phyloP scores from a whole-genome alignment of 2,329 filamentous ascomycete genomes.

The Neobulgaria alba region DNA sequence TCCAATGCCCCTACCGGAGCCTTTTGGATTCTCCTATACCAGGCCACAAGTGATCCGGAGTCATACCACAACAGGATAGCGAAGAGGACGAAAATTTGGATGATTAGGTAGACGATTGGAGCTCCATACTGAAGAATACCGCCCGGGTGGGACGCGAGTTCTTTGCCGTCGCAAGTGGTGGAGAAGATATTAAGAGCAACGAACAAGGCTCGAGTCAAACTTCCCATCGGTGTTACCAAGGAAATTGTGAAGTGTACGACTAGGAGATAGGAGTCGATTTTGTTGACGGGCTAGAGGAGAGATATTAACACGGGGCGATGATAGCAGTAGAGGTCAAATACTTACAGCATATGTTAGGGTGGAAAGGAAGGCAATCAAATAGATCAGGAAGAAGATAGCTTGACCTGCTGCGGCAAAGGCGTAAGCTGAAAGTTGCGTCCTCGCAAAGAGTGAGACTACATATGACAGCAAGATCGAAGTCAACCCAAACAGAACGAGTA shows the following conservation, averaged over 20 bases:
- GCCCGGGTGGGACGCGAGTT: slow-evolving; percentile 60
- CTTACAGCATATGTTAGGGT: slow-evolving; percentile 60
- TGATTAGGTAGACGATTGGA: slow-evolving; percentile 71
- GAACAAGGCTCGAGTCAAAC: slow-evolving; percentile 65
- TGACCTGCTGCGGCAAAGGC: slow-evolving; percentile 74
- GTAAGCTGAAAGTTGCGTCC: slow-evolving; percentile 74
- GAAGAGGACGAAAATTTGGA: slow-evolving; percentile 67
- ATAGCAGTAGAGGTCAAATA: too few species aligned
- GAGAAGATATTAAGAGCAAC: slow-evolving; percentile 78
- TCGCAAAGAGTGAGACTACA: slow-evolving; percentile 69
- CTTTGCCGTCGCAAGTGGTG: slow-evolving; percentile 58
- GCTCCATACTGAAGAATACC: slow-evolving; percentile 70
- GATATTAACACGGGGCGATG: too few species aligned
- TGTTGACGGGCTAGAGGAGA: slow-evolving; percentile 43
- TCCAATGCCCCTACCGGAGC: slow-evolving; percentile 7
- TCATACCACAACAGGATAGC: slow-evolving; percentile 71
- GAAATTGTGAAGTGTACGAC: slow-evolving; percentile 70
- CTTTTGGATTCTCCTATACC: slow-evolving; percentile 33
- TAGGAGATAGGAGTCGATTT: slow-evolving; percentile 58
- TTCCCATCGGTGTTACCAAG: slow-evolving; percentile 67
- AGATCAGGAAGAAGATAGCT: slow-evolving; percentile 61
- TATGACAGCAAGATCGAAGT: slow-evolving; percentile 71
- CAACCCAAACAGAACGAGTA: slow-evolving; percentile 74
- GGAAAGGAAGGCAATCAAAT: slow-evolving; percentile 62
- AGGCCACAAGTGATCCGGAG: slow-evolving; percentile 57